Conservation (phyloP, 2,329 filamentous ascomycete genomes). For the Claviceps sp. region DNA sequence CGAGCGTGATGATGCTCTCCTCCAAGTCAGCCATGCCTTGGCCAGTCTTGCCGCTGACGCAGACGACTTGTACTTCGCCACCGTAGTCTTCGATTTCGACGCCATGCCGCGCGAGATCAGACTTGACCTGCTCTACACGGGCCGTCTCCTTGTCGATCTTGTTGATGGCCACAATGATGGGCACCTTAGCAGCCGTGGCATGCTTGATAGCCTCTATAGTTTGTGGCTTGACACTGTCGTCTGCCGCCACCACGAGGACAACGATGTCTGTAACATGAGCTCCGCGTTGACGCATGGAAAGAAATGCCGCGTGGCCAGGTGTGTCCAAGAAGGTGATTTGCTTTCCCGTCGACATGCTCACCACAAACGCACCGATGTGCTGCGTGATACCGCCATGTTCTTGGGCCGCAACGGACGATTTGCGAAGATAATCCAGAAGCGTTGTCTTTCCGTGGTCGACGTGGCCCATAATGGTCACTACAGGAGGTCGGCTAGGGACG, state of each 20-base stretch:
- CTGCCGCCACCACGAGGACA: slow-evolving; percentile 85
- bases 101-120: slow-evolving; percentile 69
- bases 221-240: slow-evolving; percentile 95
- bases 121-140: slow-evolving; percentile 71
- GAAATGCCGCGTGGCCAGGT: slow-evolving; percentile 87
- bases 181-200: slow-evolving; percentile 72
- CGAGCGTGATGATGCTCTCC: slow-evolving; percentile 74
- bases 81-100: slow-evolving; percentile 92
- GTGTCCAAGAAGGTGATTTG: slow-evolving; percentile 95
- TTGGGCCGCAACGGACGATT: slow-evolving; percentile 78
- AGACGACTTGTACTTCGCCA: slow-evolving; percentile 84
- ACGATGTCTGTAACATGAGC: slow-evolving; percentile 96
- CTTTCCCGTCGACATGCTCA: slow-evolving; percentile 73
- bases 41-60: slow-evolving; percentile 87
- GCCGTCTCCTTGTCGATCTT: slow-evolving; percentile 86
- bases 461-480: slow-evolving; percentile 98
- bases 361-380: slow-evolving; percentile 95
- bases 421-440: slow-evolving; percentile 81
- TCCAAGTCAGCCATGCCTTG: slow-evolving; percentile 84
- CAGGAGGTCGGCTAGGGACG: slow-evolving; percentile 68
- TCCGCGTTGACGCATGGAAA: slow-evolving; percentile 89
- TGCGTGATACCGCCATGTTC: slow-evolving; percentile 97
- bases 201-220: slow-evolving; percentile 95
- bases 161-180: slow-evolving; percentile 95
- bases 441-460: slow-evolving; percentile 99